Percentiles rank a stretch among this genome's conserved stretches.
These are phyloP conservation scores for Ochromonas danica DNA, from an alignment of 108 stramenopile genomes.

Conservation along the genomic window DNA sequence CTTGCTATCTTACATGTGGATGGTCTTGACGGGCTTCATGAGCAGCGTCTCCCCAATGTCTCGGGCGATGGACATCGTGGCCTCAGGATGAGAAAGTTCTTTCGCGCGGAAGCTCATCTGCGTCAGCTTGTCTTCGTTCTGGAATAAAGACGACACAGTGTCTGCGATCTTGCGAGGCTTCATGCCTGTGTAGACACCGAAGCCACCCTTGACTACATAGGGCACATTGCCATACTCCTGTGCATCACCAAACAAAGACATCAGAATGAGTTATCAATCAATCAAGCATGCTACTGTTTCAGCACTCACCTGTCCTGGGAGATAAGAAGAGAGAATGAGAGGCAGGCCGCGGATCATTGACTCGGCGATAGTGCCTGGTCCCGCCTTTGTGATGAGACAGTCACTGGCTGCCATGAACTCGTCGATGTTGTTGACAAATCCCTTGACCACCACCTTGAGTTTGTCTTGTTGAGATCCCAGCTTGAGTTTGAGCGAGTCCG, in stretches of 20 bases:
- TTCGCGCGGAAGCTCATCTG: conserved; percentile 50
- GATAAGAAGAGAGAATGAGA: conserved; percentile 77
- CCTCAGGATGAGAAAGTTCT: conserved; percentile 69
- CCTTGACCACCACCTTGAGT: conserved; percentile 54
- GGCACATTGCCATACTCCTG: conserved; percentile 82
- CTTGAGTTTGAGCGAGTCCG: conserved; percentile 46
- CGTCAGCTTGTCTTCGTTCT: background rate
- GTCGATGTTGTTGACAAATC: conserved; percentile 92
- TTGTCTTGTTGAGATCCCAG: background rate
- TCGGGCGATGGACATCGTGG: conserved; percentile 76
- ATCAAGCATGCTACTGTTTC: background rate
- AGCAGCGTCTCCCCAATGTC: conserved; percentile 67
- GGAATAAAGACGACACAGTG: conserved; percentile 51
- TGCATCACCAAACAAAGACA: background rate
- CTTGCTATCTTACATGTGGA: background rate
- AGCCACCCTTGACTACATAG: conserved; percentile 79
- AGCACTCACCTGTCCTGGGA: conserved; percentile 77
- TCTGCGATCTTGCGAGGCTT: conserved; percentile 73
- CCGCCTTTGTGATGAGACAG: conserved; percentile 84
- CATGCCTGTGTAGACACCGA: conserved; percentile 71
- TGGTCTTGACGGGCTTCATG: background rate
- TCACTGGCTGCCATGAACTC: conserved; percentile 90
- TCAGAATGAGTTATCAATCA: background rate
- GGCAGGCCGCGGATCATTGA: conserved; percentile 88
- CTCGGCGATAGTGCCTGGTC: conserved; percentile 94